Evolutionary conservation across 805 yeast genomes (phyloP).

Genomic region (Kuraishia molischiana): DNA sequence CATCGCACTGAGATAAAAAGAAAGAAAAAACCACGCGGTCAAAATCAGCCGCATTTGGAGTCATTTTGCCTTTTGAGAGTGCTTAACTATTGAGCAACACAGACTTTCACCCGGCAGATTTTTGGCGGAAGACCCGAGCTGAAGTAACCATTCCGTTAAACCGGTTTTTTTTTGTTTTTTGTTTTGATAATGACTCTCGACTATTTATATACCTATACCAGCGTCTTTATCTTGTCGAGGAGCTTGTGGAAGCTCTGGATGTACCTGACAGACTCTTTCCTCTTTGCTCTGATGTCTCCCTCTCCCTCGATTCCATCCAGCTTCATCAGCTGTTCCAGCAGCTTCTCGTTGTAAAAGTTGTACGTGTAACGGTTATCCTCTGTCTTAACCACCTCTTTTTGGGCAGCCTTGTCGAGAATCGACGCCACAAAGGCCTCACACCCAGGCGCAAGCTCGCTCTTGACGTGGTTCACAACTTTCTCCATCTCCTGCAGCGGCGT

Average conservation of each 20-base stretch:
- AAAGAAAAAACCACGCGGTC: too few species aligned
- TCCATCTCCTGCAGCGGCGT: conserved; percentile 10
- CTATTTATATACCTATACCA: neutral
- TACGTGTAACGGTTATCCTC: conserved; percentile 28
- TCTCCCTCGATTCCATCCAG: conserved; percentile 56
- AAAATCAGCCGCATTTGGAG: too few species aligned
- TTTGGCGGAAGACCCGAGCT: too few species aligned
- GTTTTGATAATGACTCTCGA: too few species aligned
- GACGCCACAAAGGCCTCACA: neutral
- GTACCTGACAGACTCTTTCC: conserved; percentile 50
- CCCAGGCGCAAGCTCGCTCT: conserved; percentile 1
- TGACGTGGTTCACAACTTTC: conserved; percentile 8
- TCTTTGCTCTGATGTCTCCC: conserved; percentile 38
- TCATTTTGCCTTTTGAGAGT: too few species aligned
- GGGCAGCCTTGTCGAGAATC: neutral
- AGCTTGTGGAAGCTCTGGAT: conserved; percentile 51
- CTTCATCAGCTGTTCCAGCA: conserved; percentile 55
- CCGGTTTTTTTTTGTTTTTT: too few species aligned
- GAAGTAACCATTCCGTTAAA: too few species aligned
- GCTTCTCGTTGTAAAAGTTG: conserved; percentile 55
- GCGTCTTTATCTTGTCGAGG: conserved; percentile 28
- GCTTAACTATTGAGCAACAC: neutral
- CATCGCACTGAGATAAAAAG: too few species aligned
- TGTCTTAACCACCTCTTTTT: conserved; percentile 2
- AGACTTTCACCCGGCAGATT: neutral